These are phyloP conservation scores for Pseudocohnilembus persalinus DNA, from an alignment of 169 alveolate genomes.

Conservation along the genomic window DNA sequence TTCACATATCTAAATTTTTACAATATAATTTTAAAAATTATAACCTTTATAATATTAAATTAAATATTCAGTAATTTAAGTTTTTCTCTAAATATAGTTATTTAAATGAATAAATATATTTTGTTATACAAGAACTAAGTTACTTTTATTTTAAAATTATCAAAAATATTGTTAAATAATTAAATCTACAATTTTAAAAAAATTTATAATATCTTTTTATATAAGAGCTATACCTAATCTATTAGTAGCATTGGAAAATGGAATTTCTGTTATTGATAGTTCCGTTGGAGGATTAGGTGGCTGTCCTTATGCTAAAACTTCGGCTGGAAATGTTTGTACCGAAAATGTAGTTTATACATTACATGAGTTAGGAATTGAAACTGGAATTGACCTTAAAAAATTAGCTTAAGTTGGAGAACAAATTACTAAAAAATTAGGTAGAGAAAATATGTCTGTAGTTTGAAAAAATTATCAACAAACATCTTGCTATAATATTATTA, in stretches of 20 bases:
- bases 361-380: conserved; percentile 63
- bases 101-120: too few relatives aligned
- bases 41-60: too few relatives aligned
- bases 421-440: conserved; percentile 44
- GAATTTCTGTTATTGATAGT: conserved; percentile 72
- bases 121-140: too few relatives aligned
- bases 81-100: too few relatives aligned
- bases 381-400: conserved; percentile 64
- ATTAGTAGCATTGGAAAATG: conserved; percentile 59
- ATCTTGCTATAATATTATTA: too few relatives aligned
- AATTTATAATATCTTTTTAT: too few relatives aligned
- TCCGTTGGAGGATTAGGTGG: conserved; percentile 87
- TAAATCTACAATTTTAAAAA: too few relatives aligned
- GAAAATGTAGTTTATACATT: conserved; percentile 75
- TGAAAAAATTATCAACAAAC: too few relatives aligned
- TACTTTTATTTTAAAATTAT: too few relatives aligned
- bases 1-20: conserved; percentile 35
- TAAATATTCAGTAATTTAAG: too few relatives aligned
- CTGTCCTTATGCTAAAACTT: conserved; percentile 82
- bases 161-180: too few relatives aligned
- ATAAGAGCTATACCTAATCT: conserved; percentile 59
- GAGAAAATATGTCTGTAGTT: conserved; percentile 44
- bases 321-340: conserved; percentile 84
- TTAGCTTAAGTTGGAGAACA: conserved; percentile 57
- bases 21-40: too few relatives aligned